These are phyloP conservation scores for Alternaria ventricosa DNA, from an alignment of 2,329 filamentous ascomycete species.

Conservation along the genomic window DNA sequence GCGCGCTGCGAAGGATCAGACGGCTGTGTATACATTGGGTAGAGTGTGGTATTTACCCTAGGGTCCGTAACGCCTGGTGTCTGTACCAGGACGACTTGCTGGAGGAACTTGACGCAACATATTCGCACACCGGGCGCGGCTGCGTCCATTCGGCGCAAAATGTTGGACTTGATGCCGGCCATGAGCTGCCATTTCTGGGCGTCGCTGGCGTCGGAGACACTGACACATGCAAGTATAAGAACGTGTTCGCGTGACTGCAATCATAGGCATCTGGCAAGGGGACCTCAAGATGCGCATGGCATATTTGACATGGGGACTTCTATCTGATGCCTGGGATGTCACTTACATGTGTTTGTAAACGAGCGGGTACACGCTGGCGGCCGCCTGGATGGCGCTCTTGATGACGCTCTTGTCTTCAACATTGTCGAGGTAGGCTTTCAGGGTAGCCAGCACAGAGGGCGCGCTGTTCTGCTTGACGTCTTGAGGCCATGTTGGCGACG, in stretches of 20 bases:
- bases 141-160: constrained; percentile 86
- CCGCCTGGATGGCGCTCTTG: constrained; percentile 85
- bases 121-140: constrained; percentile 78
- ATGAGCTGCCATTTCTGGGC: constrained; percentile 85
- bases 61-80: constrained; percentile 86
- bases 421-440: constrained; percentile 59
- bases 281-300: constrained; percentile 20
- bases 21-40: constrained; percentile 3
- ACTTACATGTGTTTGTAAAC: constrained; percentile 95
- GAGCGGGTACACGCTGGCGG: constrained; percentile 90
- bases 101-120: constrained; percentile 97
- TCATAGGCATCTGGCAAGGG: constrained; percentile 19
- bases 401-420: constrained; percentile 80
- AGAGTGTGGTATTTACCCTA: constrained; percentile 64
- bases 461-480: constrained; percentile 82
- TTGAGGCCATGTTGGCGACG: constrained; percentile 80
- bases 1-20: constrained; percentile 62
- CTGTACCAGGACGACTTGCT: constrained; percentile 90
- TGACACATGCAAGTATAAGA: constrained; percentile 56
- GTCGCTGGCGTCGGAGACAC: constrained; percentile 86
- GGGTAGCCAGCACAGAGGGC: constrained; percentile 76
- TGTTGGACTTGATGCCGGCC: constrained; percentile 84
- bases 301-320: constrained; percentile 22
- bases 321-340: constrained; percentile 29
- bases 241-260: constrained; percentile 29